phyloP scores from a whole-genome alignment of 495 filamentous ascomycete species.

The Aspergillus biplanus region DNA sequence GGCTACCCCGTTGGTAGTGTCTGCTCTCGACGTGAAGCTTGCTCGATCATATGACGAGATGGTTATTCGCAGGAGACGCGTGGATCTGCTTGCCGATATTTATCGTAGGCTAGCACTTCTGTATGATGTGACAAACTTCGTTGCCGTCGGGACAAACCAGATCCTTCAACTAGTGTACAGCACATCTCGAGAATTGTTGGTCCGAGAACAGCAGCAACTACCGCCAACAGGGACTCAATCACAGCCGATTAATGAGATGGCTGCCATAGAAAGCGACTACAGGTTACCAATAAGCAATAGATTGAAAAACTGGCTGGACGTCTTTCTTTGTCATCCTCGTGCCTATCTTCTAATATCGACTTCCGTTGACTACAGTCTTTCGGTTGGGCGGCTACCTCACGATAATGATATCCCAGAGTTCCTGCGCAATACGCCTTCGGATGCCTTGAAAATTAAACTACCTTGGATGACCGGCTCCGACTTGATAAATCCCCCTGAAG shows the following conservation, averaged over 20 bases:
- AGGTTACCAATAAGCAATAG: not conserved
- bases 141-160: constrained; percentile 34
- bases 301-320: constrained; percentile 28
- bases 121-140: constrained; percentile 37
- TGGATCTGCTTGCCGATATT: constrained; percentile 29
- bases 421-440: not conserved
- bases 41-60: constrained; percentile 25
- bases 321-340: constrained; percentile 31
- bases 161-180: constrained; percentile 34
- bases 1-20: constrained; percentile 33
- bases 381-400: constrained; percentile 29
- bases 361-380: constrained; percentile 32
- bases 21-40: constrained; percentile 37
- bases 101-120: constrained; percentile 30
- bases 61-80: constrained; percentile 20
- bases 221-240: not conserved
- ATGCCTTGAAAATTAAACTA: constrained; percentile 4
- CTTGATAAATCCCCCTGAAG: not conserved
- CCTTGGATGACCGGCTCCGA: constrained; percentile 7
- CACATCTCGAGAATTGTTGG: constrained; percentile 30
- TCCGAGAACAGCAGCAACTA: constrained; percentile 18
- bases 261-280: not conserved
- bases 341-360: constrained; percentile 37
- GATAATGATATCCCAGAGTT: constrained; percentile 26
- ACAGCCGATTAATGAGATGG: not conserved